Conservation (phyloP, 75 land plant species). For the Picea sitchensis region DNA sequence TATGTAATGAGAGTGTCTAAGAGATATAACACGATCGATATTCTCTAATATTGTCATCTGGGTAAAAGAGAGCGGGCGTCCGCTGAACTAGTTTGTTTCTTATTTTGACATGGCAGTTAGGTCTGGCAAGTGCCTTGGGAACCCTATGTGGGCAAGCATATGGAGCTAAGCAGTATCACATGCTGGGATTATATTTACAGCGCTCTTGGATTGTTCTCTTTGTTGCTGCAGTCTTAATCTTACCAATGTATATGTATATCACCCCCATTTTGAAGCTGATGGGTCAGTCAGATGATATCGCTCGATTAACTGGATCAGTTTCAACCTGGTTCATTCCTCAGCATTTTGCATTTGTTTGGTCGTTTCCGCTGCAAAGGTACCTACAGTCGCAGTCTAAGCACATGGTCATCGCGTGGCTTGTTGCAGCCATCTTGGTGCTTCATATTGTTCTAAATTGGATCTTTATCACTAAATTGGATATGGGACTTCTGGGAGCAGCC, state of each 20-base stretch:
- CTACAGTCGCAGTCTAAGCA: constrained; percentile 19
- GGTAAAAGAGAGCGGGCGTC: too few species aligned
- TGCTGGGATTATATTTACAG: constrained; percentile 18
- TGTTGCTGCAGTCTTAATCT: neutral
- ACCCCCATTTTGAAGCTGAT: neutral
- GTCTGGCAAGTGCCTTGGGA: constrained; percentile 13
- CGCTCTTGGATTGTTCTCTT: constrained; percentile 13
- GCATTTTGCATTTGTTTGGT: constrained; percentile 5
- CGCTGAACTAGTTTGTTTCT: too few species aligned
- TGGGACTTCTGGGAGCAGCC: constrained; percentile 38
- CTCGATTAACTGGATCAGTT: neutral
- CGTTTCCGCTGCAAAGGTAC: neutral
- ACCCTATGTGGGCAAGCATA: constrained; percentile 28
- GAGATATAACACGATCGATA: too few species aligned
- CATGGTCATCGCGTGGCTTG: constrained; percentile 21
- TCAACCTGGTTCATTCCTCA: constrained; percentile 10
- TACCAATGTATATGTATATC: constrained; percentile 1
- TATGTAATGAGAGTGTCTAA: too few species aligned
- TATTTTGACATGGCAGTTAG: constrained; percentile 7
- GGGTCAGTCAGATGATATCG: constrained; percentile 11
- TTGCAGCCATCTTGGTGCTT: neutral
- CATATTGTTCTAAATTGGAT: constrained; percentile 28
- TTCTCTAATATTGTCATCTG: too few species aligned
- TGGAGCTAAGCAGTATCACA: constrained; percentile 13
- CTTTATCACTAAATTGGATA: constrained; percentile 9